These are phyloP conservation scores for Wickerhamiella hasegawae DNA, from an alignment of 805 yeast species.

Conservation along the genomic window DNA sequence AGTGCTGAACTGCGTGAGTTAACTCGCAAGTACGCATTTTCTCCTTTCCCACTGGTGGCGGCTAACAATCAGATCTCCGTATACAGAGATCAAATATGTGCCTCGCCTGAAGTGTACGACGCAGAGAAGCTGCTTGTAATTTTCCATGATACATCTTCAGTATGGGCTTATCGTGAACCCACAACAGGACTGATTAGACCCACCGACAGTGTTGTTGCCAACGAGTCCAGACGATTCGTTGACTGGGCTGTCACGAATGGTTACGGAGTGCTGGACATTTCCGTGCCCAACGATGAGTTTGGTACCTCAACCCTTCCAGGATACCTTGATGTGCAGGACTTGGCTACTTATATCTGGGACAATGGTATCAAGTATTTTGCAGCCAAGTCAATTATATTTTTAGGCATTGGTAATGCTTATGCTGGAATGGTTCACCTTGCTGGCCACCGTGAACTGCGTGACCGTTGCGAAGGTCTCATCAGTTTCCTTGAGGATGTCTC, in stretches of 20 bases:
- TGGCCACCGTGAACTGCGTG: conserved; percentile 61
- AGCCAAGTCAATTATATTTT: conserved; percentile 53
- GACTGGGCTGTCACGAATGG: conserved; percentile 47
- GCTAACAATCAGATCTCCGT: conserved; percentile 30
- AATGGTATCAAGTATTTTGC: conserved; percentile 67
- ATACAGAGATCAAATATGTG: conserved; percentile 47
- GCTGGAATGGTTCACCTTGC: conserved; percentile 73
- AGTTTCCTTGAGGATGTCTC: conserved; percentile 51
- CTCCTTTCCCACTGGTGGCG: conserved; percentile 44
- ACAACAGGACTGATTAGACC: conserved; percentile 63
- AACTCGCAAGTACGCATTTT: conserved; percentile 39
- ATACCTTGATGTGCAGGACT: conserved; percentile 42
- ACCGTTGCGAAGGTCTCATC: conserved; percentile 53
- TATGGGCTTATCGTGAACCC: conserved; percentile 80
- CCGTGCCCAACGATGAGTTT: conserved; percentile 49
- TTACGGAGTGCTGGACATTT: conserved; percentile 72
- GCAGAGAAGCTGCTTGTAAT: conserved; percentile 49
- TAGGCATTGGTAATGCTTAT: conserved; percentile 83
- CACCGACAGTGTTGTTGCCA: conserved; percentile 55
- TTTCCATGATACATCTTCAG: conserved; percentile 82
- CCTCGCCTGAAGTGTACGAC: conserved; percentile 49
- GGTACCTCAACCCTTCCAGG: conserved; percentile 28
- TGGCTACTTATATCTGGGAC: conserved; percentile 74
- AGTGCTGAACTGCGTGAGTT: conserved; percentile 42
- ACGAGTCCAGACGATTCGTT: conserved; percentile 53